Evolutionary conservation across 257 asterid species (phyloP), one percentile per base, ranked within the genome.

Genomic region (Fraxinus quadrangulata): DNA sequence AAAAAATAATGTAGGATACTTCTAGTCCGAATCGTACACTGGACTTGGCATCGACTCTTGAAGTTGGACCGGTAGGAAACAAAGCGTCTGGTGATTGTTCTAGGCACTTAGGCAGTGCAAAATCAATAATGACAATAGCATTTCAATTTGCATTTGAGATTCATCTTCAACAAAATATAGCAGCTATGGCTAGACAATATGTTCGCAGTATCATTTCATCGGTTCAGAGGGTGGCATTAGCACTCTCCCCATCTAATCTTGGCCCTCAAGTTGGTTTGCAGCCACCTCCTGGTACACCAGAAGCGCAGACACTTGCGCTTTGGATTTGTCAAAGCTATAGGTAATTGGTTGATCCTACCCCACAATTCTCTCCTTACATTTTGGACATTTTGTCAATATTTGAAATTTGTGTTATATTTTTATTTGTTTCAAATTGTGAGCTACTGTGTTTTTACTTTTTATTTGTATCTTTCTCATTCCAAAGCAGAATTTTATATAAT

Each of bases 261-360:
- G 87, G 90, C 66, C 79, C 93, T 68, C 80, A 74, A 56, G 80
- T 87, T 17, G 78, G 91, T 80, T 82, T 90, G 76, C 85, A 83
- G 21, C 81, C 93, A 71, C 92, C 90, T n/a, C 97, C 92, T 13
- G 97, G 94, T 67, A 84, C 95, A 5, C 97, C 97, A 0, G 98
- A 96, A 82, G 97, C 96, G 0, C 88, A 89, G 51, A 93, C 97
- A 0, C 95, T 96, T 24, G 88, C 97, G 6, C 87, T 87, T 61
- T 96, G 99, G 99, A 90, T 96, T 74, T 86, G 91, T 87, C 97
- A 93, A 84, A 93, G 99, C 88, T 93, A 96, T 75, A 90, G 98
- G 99, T 93, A 24, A 26, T 3, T 23, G 0, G 3, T 56, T 7
- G 24, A 17, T 7, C 66, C 10, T 19, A 12, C 13, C 13, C 45